Percentiles rank a stretch among this genome's conserved stretches.
phyloP scores from a whole-genome alignment of 129 eudicot genomes.

The Escallonia herrerae region DNA sequence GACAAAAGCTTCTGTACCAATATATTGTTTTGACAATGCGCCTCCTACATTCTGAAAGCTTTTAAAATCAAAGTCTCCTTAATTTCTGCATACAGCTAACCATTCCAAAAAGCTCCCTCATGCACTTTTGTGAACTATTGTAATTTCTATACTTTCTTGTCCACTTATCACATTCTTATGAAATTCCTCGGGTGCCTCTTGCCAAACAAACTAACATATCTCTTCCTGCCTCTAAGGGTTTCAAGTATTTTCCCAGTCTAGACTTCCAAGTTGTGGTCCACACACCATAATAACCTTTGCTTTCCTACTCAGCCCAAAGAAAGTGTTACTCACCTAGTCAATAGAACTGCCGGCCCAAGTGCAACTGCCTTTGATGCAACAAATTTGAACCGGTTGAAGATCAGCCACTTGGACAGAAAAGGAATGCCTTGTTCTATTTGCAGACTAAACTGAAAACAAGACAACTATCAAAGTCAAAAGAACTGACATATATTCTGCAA shows the following conservation, averaged over 20 bases:
- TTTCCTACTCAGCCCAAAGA: constrained; percentile 4
- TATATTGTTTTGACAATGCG: no score
- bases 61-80: no score
- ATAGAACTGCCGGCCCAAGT: constrained; percentile 84
- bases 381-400: constrained; percentile 87
- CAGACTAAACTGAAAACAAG: constrained; percentile 57
- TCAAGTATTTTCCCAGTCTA: neutral
- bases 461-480: neutral
- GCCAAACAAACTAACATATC: no score
- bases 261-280: constrained; percentile 1
- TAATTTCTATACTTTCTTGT: no score
- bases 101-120: no score
- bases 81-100: no score
- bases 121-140: no score
- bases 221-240: neutral
- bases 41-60: no score
- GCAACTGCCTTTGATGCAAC: constrained; percentile 73
- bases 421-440: constrained; percentile 98
- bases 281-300: neutral
- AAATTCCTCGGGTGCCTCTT: no score
- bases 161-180: no score
- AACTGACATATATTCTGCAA: neutral
- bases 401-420: constrained; percentile 75
- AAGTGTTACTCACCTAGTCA: constrained; percentile 53
- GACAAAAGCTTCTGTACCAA: no score